These are phyloP conservation scores for Xylariaceae sp. DNA, from an alignment of 2,329 filamentous ascomycete species.

Conservation along the genomic window DNA sequence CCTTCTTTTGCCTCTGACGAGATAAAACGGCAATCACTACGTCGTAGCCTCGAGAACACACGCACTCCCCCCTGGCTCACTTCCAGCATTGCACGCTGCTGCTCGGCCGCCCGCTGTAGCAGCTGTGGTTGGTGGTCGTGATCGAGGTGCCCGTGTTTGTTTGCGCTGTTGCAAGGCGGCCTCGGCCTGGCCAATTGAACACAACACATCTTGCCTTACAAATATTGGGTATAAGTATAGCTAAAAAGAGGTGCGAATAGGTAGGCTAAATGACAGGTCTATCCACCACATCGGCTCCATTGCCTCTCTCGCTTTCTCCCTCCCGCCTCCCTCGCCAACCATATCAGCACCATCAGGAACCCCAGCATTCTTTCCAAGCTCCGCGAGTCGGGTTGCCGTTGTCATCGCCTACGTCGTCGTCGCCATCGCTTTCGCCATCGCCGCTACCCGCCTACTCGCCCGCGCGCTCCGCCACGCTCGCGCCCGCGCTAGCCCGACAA, in stretches of 20 bases:
- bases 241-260: slow-evolving; percentile 16
- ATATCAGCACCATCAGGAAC: not conserved
- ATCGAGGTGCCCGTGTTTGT: not conserved
- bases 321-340: not conserved
- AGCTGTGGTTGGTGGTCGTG: not conserved
- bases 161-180: not conserved
- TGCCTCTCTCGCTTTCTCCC: slow-evolving; percentile 13
- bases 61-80: not conserved
- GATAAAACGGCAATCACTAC: slow-evolving; percentile 9
- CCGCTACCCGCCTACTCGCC: slow-evolving; percentile 10
- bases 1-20: slow-evolving; percentile 6
- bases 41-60: not conserved
- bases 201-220: slow-evolving; percentile 11
- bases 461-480: not conserved
- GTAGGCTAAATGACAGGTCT: slow-evolving; percentile 15
- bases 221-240: slow-evolving; percentile 12
- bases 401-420: not conserved
- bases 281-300: slow-evolving; percentile 21
- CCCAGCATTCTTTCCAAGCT: not conserved
- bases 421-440: not conserved
- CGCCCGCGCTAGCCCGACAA: slow-evolving; percentile 25
- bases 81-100: slow-evolving; percentile 11
- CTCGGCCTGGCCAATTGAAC: slow-evolving; percentile 6
- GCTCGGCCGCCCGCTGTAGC: slow-evolving; percentile 4
- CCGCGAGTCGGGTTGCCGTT: slow-evolving; percentile 6